Evolutionary conservation across 2,329 filamentous ascomycete species (phyloP).

Genomic region (Neurospora sp.): DNA sequence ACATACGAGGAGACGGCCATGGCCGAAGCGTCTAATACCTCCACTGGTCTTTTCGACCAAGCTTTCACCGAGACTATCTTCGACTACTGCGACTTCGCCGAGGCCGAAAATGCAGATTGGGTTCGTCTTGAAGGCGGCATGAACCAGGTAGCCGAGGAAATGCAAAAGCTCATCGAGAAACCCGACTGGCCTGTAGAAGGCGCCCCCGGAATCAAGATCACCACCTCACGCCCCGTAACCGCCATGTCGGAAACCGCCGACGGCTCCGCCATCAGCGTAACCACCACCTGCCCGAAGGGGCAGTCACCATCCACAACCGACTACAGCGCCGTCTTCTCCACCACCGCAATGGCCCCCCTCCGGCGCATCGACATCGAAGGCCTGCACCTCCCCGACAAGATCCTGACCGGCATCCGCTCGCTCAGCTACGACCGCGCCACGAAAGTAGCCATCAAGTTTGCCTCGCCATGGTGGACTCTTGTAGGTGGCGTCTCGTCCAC

Average conservation of each 20-base stretch:
- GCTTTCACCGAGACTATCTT: slow-evolving; percentile 26
- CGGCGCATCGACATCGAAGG: slow-evolving; percentile 16
- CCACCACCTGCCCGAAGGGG: background rate
- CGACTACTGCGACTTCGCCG: slow-evolving; percentile 24
- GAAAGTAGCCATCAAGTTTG: slow-evolving; percentile 29
- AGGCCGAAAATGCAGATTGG: slow-evolving; percentile 14
- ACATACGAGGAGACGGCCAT: slow-evolving; percentile 1
- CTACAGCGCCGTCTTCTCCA: slow-evolving; percentile 22
- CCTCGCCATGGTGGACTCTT: slow-evolving; percentile 22
- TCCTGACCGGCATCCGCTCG: slow-evolving; percentile 16
- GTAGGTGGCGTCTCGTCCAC: slow-evolving; percentile 15
- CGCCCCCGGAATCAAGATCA: slow-evolving; percentile 2
- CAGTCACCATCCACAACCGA: background rate
- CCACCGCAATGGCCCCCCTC: slow-evolving; percentile 19
- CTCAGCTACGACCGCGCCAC: slow-evolving; percentile 21
- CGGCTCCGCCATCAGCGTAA: background rate
- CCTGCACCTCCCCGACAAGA: slow-evolving; percentile 12
- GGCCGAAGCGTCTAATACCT: slow-evolving; percentile 8
- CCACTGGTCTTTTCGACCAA: slow-evolving; percentile 24
- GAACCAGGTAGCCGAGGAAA: slow-evolving; percentile 18
- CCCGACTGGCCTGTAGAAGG: background rate
- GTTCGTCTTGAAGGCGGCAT: slow-evolving; percentile 25
- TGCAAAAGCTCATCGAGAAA: slow-evolving; percentile 15
- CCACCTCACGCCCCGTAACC: slow-evolving; percentile 13
- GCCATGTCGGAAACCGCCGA: slow-evolving; percentile 6